Evolutionary conservation across 176 grass and related monocot genomes (phyloP), one percentile per base, ranked within the genome.

Genomic region (Luzula sylvatica): DNA sequence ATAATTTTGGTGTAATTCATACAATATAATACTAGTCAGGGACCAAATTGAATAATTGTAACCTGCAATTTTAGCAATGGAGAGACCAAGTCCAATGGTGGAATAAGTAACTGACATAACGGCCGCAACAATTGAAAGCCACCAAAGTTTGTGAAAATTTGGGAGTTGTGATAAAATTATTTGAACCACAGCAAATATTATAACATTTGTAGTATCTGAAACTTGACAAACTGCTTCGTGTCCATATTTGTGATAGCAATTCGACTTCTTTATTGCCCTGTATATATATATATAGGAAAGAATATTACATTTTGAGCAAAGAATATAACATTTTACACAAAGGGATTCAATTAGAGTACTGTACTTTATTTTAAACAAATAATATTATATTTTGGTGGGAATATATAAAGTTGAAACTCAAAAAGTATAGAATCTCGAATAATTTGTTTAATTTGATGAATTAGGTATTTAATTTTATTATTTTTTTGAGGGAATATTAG

Each of bases 81-180:
- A 73, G 44, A 96, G 90, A 20, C 80, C 90, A 35, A 96, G 84
- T 1, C 90, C 81, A 17, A 96, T 89, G 63, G 30, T 40, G 4
- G 90, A 86, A 67, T 96, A 96, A 2, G 74, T 50, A 5, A 96
- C 32, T 23, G 90, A 96, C 90, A 89, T 96, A 66, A 96, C 50
- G 0, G 90, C 90, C 0, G 90, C 90, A 27, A 96, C 38, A 8
- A 96, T 78, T 61, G 90, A 89, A 28, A 96, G 90, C 77, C 80
- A 89, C 70, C 76, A 96, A 11, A 96, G 18, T 66, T 96, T 83
- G 74, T 88, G 84, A 38, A 96, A 96, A 43, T 96, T 96, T 1
- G 77, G 90, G 4, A 96, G 28, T 72, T 96, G 90, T 0, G 90
- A 96, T 17, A 96, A 56, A 15, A 74, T 13, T 26, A 86, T 77